These are phyloP conservation scores for Magnusiomyces clavatus DNA, from an alignment of 1,139 yeast genomes.

Conservation along the genomic window DNA sequence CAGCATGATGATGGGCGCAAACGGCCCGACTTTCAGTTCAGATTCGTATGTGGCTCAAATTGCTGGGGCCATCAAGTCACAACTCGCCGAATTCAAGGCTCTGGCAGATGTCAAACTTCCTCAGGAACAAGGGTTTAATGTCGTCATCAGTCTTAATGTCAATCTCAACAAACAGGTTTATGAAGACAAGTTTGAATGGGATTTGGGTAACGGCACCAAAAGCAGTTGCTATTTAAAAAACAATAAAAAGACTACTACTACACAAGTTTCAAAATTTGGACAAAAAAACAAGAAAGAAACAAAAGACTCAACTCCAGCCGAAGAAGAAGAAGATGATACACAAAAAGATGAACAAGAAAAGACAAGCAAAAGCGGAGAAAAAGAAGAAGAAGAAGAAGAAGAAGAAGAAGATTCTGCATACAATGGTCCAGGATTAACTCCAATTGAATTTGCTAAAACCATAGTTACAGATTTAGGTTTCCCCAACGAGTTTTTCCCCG, in stretches of 20 bases:
- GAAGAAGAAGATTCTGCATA: not conserved
- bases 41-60: constrained; percentile 52
- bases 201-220: constrained; percentile 37
- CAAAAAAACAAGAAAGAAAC: not conserved
- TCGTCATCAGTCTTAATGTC: constrained; percentile 72
- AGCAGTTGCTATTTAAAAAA: not conserved
- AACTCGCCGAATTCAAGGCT: constrained; percentile 66
- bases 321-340: not conserved
- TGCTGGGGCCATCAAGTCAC: constrained; percentile 65
- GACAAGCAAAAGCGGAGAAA: not conserved
- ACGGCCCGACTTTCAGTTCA: constrained; percentile 47
- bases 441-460: constrained; percentile 74
- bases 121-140: constrained; percentile 60
- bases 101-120: constrained; percentile 59
- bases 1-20: constrained; percentile 65
- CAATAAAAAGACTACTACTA: not conserved
- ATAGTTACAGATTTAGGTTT: constrained; percentile 84
- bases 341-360: not conserved
- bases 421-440: constrained; percentile 49
- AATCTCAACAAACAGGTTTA: constrained; percentile 76
- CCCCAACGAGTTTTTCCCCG: constrained; percentile 79
- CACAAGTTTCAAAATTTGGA: not conserved
- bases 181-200: constrained; percentile 96
- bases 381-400: not conserved
- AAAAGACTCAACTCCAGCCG: not conserved